These are phyloP conservation scores for Ormosia semicastrata DNA, from an alignment of 306 rosid genomes.

Conservation along the genomic window DNA sequence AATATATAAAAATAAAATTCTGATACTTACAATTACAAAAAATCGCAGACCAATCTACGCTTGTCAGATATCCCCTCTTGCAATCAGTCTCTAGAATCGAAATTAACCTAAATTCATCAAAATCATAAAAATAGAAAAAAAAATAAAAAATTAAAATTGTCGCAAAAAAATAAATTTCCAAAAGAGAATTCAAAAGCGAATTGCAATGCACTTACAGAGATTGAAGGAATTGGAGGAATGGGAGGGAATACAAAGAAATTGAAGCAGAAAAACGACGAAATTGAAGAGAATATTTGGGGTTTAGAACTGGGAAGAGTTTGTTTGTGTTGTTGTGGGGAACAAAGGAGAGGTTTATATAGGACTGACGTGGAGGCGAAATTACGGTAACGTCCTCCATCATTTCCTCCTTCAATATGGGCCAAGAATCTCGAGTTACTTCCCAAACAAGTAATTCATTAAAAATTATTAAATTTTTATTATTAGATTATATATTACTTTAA, in stretches of 20 bases:
- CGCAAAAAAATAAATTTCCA: not conserved
- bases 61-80: not conserved
- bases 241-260: not conserved
- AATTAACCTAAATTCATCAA: not conserved
- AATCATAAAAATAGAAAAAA: not conserved
- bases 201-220: slow-evolving; percentile 16
- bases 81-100: not conserved
- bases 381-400: not conserved
- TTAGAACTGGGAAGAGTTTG: not conserved
- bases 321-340: not conserved
- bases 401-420: not conserved
- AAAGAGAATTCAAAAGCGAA: not conserved
- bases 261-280: not conserved
- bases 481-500: too few relatives aligned
- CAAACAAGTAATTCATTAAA: not conserved
- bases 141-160: not conserved
- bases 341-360: slow-evolving; percentile 9
- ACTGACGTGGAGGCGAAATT: not conserved
- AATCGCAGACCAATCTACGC: not conserved
- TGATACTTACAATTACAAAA: slow-evolving; percentile 18
- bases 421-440: not conserved
- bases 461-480: too few relatives aligned
- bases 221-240: not conserved
- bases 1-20: not conserved
- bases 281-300: not conserved